These are phyloP conservation scores for Russula lepida DNA, from an alignment of 768 basidiomycete genomes.

Conservation along the genomic window DNA sequence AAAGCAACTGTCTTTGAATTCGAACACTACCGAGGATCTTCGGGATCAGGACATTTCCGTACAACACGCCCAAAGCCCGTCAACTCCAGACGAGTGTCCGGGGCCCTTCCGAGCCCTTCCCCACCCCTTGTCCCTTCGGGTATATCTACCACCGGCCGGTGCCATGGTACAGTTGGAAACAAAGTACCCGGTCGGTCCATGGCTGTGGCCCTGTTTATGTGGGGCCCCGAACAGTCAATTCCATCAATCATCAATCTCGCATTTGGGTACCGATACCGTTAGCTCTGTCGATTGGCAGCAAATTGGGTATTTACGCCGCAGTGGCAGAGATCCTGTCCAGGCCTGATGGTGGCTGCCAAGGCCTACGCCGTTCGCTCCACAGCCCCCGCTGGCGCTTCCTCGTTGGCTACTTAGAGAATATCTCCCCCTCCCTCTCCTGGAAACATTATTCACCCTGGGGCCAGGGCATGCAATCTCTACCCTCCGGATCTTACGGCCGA, in stretches of 20 bases:
- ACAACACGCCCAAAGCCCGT: not conserved
- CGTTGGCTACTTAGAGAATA: not conserved
- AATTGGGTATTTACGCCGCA: not conserved
- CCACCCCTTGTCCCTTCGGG: not conserved
- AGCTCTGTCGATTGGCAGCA: not conserved
- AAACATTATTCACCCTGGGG: not conserved
- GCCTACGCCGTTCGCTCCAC: not conserved
- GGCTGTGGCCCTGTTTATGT: constrained; percentile 1
- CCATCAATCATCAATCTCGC: not conserved
- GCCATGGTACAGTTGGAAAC: not conserved
- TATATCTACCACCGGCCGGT: constrained; percentile 3
- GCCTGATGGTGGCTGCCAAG: not conserved
- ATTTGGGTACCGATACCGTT: not conserved
- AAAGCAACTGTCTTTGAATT: not conserved
- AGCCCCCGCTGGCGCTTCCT: not conserved
- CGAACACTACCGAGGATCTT: constrained; percentile 11
- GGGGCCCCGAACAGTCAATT: constrained; percentile 5
- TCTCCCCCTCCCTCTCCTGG: not conserved
- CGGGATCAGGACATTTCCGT: constrained; percentile 1
- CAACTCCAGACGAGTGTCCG: constrained; percentile 5
- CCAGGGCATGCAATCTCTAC: not conserved
- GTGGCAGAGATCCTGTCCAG: not conserved
- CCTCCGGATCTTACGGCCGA: not conserved
- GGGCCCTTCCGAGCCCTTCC: constrained; percentile 4
- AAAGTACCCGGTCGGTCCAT: not conserved